These are phyloP conservation scores for Protea cynaroides DNA, from an alignment of 164 flowering plant genomes.

Conservation along the genomic window DNA sequence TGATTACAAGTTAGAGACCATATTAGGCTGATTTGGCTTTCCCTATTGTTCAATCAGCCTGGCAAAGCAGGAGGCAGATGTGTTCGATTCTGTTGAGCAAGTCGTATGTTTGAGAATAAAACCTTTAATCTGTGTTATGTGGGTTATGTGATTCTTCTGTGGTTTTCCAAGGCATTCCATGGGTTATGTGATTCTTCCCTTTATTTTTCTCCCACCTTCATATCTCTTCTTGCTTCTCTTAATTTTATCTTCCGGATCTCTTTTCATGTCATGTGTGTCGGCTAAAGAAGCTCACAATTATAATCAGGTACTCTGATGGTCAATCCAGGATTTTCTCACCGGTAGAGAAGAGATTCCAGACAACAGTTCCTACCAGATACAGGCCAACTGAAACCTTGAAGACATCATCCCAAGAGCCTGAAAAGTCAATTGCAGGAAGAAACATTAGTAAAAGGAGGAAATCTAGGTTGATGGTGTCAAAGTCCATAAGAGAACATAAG, in stretches of 20 bases:
- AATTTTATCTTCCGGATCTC: background rate
- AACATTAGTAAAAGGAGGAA: too few relatives aligned
- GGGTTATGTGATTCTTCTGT: background rate
- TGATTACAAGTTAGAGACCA: background rate
- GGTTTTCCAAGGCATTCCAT: background rate
- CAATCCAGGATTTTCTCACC: slow-evolving; percentile 87
- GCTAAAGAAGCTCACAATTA: background rate
- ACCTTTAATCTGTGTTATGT: background rate
- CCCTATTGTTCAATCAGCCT: background rate
- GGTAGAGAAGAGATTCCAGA: slow-evolving; percentile 93
- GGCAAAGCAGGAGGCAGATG: background rate
- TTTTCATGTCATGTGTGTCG: background rate
- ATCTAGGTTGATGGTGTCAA: too few relatives aligned
- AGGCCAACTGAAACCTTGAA: slow-evolving; percentile 91
- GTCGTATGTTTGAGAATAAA: background rate
- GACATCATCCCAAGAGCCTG: slow-evolving; percentile 99
- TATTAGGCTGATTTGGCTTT: background rate
- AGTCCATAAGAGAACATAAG: too few relatives aligned
- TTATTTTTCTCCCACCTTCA: background rate
- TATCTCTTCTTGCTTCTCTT: background rate
- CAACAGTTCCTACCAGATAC: slow-evolving; percentile 85
- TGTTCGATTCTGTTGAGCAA: background rate
- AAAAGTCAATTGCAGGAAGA: background rate
- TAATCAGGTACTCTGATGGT: slow-evolving; percentile 3
- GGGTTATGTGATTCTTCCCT: background rate